Evolutionary conservation across 2,329 filamentous ascomycete genomes (phyloP), one percentile per base, ranked within the genome.

Genomic region (Lecanicillium sp.): DNA sequence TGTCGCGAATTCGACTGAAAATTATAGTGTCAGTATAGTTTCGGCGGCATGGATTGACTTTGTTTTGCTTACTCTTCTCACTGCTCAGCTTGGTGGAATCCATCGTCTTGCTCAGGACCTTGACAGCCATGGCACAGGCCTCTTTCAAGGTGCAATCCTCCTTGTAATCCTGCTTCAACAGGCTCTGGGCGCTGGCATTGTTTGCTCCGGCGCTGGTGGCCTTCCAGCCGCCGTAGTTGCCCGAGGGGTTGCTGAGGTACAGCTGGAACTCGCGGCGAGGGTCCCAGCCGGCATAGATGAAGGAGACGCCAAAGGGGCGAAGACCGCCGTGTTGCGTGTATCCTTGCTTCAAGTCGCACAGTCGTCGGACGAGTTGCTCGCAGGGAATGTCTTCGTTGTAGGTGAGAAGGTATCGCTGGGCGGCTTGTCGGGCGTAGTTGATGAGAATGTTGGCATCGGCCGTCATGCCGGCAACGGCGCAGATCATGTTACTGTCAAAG

Each of bases 321-420:
- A 98, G 84, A 71, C 92, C 92, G 75, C 92, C 92, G 59, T 97
- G 92, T 65, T 98, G 92, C 49, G 92, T 98, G 72, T 98, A 98
- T 46, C 92, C 90, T 68, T 98, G 92, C 76, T 98, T 98, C 51
- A 97, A 72, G 71, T 98, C 92, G 68, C 94, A 98, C 56, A 98
- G 77, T 53, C 87, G 81, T 55, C 92, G 88, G 45, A 98, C 92
- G 42, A 98, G 86, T 68, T 98, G 92, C 66, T 98, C 92, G 72
- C 92, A 98, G 43, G 92, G 92, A 49, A 98, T 98, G 61, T 98
- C 92, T 83, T 96, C 89, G 73, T 97, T 95, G 77, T 98, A 98
- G 56, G 90, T 98, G 51, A 95, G 80, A 62, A 98, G 90, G 69
- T 98, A 97, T 59, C 84, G 81, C 71, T 98, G 92, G 54, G 92